Evolutionary conservation across 352 stramenopile species (phyloP).

Genomic region (Globisporangium middletonii): DNA sequence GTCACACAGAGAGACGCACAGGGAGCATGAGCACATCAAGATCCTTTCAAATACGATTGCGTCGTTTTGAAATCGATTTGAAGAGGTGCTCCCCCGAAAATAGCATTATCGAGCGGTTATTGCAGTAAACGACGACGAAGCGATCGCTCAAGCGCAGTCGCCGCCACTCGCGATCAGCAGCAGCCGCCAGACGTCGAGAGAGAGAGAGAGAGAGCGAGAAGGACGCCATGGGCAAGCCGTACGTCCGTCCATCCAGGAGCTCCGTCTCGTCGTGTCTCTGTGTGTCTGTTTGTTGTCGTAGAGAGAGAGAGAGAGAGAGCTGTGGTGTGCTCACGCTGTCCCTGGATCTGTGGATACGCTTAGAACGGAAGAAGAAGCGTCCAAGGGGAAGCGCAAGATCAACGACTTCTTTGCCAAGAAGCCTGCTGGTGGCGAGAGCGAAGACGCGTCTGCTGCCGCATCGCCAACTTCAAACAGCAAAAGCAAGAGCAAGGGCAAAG

Average conservation of each 20-base stretch:
- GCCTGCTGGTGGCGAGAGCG: not conserved
- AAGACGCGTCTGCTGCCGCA: constrained; percentile 5
- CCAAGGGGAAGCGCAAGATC: constrained; percentile 37
- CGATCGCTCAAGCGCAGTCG: no score
- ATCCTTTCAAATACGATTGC: not conserved
- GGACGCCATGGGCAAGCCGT: constrained; percentile 27
- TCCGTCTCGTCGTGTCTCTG: not conserved
- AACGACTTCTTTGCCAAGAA: constrained; percentile 20
- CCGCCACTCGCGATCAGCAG: not conserved
- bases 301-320: no score
- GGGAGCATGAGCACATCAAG: no score
- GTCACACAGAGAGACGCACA: no score
- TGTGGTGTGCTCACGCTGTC: not conserved
- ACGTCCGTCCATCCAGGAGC: constrained; percentile 13
- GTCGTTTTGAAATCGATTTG: not conserved
- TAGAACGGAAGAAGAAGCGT: constrained; percentile 32
- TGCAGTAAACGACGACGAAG: no score
- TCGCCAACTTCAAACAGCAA: constrained; percentile 21
- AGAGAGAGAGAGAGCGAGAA: not conserved
- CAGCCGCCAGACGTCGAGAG: not conserved
- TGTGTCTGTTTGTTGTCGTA: not conserved
- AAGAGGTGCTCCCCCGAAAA: not conserved
- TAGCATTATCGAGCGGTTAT: not conserved
- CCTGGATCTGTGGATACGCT: no score
- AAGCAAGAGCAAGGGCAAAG: constrained; percentile 31